phyloP scores from a whole-genome alignment of 2,329 filamentous ascomycete species.

The Nemania sp. region DNA sequence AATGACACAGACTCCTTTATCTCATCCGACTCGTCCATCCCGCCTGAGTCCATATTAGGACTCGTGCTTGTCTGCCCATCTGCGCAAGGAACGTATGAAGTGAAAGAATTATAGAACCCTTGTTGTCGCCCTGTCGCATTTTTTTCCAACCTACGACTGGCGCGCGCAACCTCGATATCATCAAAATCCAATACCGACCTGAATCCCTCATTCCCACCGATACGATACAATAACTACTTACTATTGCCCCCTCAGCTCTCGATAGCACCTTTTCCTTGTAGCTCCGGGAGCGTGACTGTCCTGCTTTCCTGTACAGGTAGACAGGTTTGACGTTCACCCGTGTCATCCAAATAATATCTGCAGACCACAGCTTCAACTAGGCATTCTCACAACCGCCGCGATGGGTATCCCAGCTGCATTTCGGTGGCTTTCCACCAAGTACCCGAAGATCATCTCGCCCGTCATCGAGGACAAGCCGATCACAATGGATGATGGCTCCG shows the following conservation, averaged over 20 bases:
- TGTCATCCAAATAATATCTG: slow-evolving; percentile 22
- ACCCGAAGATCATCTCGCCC: slow-evolving; percentile 94
- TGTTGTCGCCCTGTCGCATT: slow-evolving; percentile 17
- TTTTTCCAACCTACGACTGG: slow-evolving; percentile 4
- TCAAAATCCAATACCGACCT: neutral
- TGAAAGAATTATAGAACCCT: neutral
- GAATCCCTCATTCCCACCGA: neutral
- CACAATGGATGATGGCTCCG: slow-evolving; percentile 81
- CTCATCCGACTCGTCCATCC: neutral
- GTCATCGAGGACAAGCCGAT: slow-evolving; percentile 88
- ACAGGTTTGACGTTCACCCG: slow-evolving; percentile 5
- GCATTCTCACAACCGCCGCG: slow-evolving; percentile 45
- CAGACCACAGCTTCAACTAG: slow-evolving; percentile 13
- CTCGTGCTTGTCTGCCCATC: neutral
- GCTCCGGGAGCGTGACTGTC: neutral
- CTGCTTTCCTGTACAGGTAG: slow-evolving; percentile 3
- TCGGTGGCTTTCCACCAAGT: slow-evolving; percentile 95
- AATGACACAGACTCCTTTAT: slow-evolving; percentile 25
- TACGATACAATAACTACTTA: neutral
- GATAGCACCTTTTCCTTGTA: slow-evolving; percentile 1
- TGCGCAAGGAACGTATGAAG: slow-evolving; percentile 1
- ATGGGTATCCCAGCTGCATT: slow-evolving; percentile 98
- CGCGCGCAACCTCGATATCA: neutral
- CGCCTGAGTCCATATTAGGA: neutral
- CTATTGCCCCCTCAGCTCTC: neutral